Evolutionary conservation across 768 basidiomycete species (phyloP), one percentile per base, ranked within the genome.

Genomic region (Hypholoma fasciculare): DNA sequence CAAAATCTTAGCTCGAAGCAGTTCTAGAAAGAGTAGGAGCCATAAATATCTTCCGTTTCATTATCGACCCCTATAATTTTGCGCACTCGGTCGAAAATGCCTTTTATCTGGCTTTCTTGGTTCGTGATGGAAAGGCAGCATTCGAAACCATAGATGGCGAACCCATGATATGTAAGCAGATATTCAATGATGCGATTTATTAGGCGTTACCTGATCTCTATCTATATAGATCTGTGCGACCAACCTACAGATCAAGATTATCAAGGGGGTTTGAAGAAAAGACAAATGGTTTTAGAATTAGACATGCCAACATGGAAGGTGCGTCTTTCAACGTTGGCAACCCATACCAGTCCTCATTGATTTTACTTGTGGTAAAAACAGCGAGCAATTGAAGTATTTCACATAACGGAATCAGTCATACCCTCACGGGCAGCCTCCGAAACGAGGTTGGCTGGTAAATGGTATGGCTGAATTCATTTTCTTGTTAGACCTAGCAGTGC

Each of bases 71-170:
- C 12, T 73, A 88, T 27, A 87, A 90, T 65, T 99, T 93, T 67
- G 90, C 88, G 0, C 96, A 99, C 69, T 93, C 92, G 0, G 94
- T 98, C 13, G 97, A 99, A 74, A 99, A 99, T 69, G 78, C 96
- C 20, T 98, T 99, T 71, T 95, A 97, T 67, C 80, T 96, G 2
- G 94, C 93, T 0, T 98, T 99, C 75, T 80, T 97, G 60, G 90
- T 97, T 47, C 83, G 90, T 30, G 92, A 96, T 61, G 94, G 90
- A 2, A 83, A 85, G 66, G 92, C 87, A 58, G 88, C 88, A 11
- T 77, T 92, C 27, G 89, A 94, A 62, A 80, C 82, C 6, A 76
- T 81, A 7, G 78, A 89, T 0, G 89, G 87, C 0, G 87, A 92
- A 64, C 89, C 92, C 7, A 69, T 87, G 17, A 84, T 96, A 48